These are phyloP conservation scores for Fusarium coicis DNA, from an alignment of 2,329 filamentous ascomycete genomes.

Conservation along the genomic window DNA sequence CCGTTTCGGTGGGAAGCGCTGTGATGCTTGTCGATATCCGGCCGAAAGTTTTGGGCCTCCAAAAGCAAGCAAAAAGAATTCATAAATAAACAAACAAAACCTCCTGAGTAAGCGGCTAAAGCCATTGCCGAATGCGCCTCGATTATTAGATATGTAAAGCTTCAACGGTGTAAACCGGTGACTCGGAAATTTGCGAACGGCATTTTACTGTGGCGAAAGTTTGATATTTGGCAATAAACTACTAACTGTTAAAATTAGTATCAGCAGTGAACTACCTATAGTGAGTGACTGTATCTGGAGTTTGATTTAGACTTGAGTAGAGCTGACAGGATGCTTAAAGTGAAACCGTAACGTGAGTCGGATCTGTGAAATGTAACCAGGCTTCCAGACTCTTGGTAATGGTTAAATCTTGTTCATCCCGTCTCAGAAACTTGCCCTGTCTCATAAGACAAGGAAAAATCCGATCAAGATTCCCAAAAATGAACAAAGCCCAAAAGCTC, in stretches of 20 bases:
- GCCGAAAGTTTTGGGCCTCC: conserved; percentile 9
- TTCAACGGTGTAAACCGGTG: background rate
- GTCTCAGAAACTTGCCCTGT: conserved; percentile 16
- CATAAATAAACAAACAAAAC: conserved; percentile 14
- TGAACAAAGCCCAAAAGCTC: conserved; percentile 5
- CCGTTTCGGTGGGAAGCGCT: conserved; percentile 26
- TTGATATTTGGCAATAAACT: background rate
- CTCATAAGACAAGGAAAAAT: conserved; percentile 5
- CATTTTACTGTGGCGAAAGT: background rate
- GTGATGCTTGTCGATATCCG: conserved; percentile 6
- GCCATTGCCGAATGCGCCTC: background rate
- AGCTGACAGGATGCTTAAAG: background rate
- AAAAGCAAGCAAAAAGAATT: background rate
- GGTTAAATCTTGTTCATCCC: conserved; percentile 12
- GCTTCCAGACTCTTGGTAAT: conserved; percentile 9
- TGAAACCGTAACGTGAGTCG: conserved; percentile 18
- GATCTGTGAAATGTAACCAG: conserved; percentile 7
- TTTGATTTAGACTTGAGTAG: background rate
- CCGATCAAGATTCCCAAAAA: conserved; percentile 16
- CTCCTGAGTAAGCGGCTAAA: background rate
- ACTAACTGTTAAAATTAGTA: background rate
- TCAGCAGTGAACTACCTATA: background rate
- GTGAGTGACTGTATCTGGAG: background rate
- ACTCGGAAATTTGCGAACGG: conserved; percentile 11
- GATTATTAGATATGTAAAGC: background rate